These are phyloP conservation scores for Colletotrichum sp. DNA, from an alignment of 2,329 filamentous ascomycete species.

Conservation along the genomic window DNA sequence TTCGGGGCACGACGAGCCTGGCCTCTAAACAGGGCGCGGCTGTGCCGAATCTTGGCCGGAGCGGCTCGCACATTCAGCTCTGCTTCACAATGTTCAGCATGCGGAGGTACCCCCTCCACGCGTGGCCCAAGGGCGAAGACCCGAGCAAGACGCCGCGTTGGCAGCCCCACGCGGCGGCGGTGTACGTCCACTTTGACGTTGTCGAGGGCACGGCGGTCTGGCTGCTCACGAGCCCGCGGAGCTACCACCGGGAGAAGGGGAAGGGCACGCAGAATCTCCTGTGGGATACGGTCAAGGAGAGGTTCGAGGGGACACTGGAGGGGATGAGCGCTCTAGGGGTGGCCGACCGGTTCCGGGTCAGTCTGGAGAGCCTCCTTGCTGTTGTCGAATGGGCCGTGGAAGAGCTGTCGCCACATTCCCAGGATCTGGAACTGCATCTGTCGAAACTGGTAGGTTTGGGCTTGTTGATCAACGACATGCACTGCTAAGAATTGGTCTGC, in stretches of 20 bases:
- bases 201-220: constrained; percentile 8
- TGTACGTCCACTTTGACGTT: constrained; percentile 4
- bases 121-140: neutral
- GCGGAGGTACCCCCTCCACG: neutral
- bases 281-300: neutral
- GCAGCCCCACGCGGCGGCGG: constrained; percentile 2
- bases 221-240: neutral
- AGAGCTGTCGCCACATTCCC: neutral
- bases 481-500: neutral
- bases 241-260: neutral
- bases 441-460: neutral
- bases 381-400: neutral
- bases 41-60: neutral
- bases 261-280: neutral
- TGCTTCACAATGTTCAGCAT: constrained; percentile 9
- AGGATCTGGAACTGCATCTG: constrained; percentile 3
- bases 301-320: neutral
- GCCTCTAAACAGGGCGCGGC: neutral
- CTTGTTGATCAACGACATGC: neutral
- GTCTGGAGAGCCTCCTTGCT: neutral
- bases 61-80: neutral
- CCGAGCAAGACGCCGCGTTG: neutral
- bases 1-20: neutral
- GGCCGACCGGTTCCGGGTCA: neutral
- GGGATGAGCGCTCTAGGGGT: neutral